Base-by-base conservation (phyloP, 352 stramenopile species). In the Pythium scleroteichum region DNA sequence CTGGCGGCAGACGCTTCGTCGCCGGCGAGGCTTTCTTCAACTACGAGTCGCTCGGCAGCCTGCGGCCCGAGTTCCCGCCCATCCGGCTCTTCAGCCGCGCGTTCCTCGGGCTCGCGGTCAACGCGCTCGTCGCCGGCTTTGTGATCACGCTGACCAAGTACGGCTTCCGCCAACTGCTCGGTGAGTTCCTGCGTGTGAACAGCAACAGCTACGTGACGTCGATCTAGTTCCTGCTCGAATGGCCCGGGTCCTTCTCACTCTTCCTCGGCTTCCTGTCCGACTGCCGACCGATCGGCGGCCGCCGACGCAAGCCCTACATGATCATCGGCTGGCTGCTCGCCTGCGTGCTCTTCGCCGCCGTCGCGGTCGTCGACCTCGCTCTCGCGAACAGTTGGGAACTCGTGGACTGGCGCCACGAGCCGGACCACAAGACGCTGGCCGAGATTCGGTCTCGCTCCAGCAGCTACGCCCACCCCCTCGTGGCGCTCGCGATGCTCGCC, bases 221-320 rank as follows among this genome's bases (percentile, higher is more conserved):
- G 17, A 53, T 78, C 38, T 75, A 72, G 41, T 68, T 76, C 33
- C 85, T 82, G 19, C 68, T 77, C 27, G 76, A 87, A 29, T 88
- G 72, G 68, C 71, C 85, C 2, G 78, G 74, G 1, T 46, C 52
- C 16, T 58, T 97, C 29, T 94, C 90, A 58, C 86, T 97, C 33
- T 70, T 97, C 6, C 77, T 96, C 38, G 90, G 90, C 10, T 75
- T 97, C 4, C 44, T 97, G 12, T 93, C 79, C 24, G 89, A 98
- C 67, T 95, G 79, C 58, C 88, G 92, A 55, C 90, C 92, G 32
- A 92, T 97, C 66, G 82, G 84, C 66, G 87, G 90, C 0, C 74
- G 87, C 19, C 88, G 85, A 10, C 78, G 89, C 40, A 97, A 96
- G 72, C 79, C 87, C 13, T 98, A 97, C 72, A 96, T 97, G 73